phyloP scores from a whole-genome alignment of 139 green algal genomes.

The Coelastrella sp. region DNA sequence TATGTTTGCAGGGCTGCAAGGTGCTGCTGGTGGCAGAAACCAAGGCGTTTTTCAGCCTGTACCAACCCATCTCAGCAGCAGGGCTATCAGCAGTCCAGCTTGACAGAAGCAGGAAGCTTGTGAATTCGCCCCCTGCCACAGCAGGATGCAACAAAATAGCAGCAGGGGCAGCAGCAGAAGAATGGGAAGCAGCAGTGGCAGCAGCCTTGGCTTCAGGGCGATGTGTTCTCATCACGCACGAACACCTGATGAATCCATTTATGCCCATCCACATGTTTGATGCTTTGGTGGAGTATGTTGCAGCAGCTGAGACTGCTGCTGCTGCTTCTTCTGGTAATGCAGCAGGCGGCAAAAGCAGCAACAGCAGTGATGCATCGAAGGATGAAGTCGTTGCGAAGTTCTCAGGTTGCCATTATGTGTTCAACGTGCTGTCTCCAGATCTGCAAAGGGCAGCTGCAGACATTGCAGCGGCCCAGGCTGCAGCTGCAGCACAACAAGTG shows the following conservation, averaged over 20 bases:
- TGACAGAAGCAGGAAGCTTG: conserved; percentile 20
- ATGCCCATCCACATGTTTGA: neutral
- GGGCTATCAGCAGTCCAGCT: conserved; percentile 14
- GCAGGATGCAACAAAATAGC: neutral
- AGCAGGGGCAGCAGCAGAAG: neutral
- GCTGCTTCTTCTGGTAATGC: neutral
- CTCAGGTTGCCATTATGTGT: conserved; percentile 12
- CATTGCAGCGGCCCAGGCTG: neutral
- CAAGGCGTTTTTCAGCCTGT: conserved; percentile 32
- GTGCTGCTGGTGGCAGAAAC: conserved; percentile 28
- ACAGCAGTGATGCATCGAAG: neutral
- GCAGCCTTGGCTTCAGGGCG: neutral
- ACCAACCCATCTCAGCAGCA: conserved; percentile 16
- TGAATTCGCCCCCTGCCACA: neutral
- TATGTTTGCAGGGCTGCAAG: conserved; percentile 8
- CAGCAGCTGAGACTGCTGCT: neutral
- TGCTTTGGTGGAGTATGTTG: conserved; percentile 20
- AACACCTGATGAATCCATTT: neutral
- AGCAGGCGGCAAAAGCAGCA: neutral
- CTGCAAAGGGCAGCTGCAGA: neutral
- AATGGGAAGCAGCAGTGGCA: neutral
- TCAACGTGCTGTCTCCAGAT: neutral
- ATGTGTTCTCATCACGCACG: conserved; percentile 22
- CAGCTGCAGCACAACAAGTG: neutral
- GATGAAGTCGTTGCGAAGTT: neutral